Conservation (phyloP, 83 land plant species). For the Picea engelmannii region DNA sequence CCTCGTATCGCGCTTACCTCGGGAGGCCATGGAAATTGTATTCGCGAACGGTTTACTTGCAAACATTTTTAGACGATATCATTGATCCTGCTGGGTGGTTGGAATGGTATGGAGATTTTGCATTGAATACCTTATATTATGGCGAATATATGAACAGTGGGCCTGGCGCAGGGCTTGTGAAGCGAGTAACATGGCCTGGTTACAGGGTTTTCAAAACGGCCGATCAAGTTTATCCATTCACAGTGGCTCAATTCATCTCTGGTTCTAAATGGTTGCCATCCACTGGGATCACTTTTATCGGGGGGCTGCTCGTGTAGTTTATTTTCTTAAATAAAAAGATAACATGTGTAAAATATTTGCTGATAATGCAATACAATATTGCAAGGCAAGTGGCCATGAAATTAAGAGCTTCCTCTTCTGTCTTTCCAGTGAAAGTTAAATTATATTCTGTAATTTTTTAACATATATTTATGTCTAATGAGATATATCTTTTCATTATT, state of each 20-base stretch:
- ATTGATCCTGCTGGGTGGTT: not conserved
- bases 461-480: too few species aligned
- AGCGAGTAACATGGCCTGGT: constrained; percentile 1
- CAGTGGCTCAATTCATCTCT: not conserved
- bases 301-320: not conserved
- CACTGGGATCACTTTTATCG: not conserved
- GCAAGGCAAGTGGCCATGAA: too few species aligned
- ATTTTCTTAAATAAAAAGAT: too few species aligned
- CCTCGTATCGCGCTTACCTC: not conserved
- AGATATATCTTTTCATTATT: too few species aligned
- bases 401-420: too few species aligned
- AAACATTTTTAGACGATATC: not conserved
- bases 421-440: too few species aligned
- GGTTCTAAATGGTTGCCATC: constrained; percentile 4
- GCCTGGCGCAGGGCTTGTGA: not conserved
- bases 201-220: not conserved
- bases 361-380: too few species aligned
- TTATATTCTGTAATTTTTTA: too few species aligned
- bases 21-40: constrained; percentile 15
- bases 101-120: constrained; percentile 4
- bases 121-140: not conserved
- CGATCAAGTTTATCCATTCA: not conserved
- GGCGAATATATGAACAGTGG: constrained; percentile 10
- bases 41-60: constrained; percentile 4
- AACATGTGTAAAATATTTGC: too few species aligned